Percentiles rank a stretch among this genome's conserved stretches.
Conservation (phyloP, 441 rosid genomes). For the Sinapis alba region DNA sequence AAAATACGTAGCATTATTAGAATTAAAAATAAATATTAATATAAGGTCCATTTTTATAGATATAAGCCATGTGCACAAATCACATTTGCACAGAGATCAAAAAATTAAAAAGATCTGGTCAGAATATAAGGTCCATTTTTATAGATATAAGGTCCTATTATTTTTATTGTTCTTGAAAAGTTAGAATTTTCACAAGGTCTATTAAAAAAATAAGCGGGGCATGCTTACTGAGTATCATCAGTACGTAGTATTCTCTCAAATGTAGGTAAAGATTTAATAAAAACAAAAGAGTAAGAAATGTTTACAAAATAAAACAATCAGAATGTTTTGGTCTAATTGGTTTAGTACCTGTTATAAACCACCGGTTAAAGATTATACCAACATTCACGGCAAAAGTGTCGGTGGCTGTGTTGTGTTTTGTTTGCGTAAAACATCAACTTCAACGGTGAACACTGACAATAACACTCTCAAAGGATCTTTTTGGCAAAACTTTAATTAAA, state of each 20-base stretch:
- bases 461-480: constrained; percentile 26
- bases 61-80: too few relatives aligned
- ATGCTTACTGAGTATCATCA: not conserved
- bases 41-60: too few relatives aligned
- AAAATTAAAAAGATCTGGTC: too few relatives aligned
- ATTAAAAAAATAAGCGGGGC: too few relatives aligned
- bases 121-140: too few relatives aligned
- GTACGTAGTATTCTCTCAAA: not conserved
- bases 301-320: not conserved
- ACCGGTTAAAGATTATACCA: constrained; percentile 20
- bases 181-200: too few relatives aligned
- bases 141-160: too few relatives aligned
- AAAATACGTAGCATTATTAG: too few relatives aligned
- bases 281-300: too few relatives aligned
- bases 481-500: constrained; percentile 15
- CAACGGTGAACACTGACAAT: constrained; percentile 28
- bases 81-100: too few relatives aligned
- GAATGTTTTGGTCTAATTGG: constrained; percentile 15
- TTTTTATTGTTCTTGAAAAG: too few relatives aligned
- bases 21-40: too few relatives aligned
- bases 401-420: constrained; percentile 30
- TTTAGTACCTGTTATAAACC: constrained; percentile 22
- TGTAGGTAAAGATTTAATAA: not conserved
- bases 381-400: constrained; percentile 38
- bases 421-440: constrained; percentile 33